Base-by-base conservation (phyloP, 176 grass and related monocot species). In the Urochloa ruziziensis region DNA sequence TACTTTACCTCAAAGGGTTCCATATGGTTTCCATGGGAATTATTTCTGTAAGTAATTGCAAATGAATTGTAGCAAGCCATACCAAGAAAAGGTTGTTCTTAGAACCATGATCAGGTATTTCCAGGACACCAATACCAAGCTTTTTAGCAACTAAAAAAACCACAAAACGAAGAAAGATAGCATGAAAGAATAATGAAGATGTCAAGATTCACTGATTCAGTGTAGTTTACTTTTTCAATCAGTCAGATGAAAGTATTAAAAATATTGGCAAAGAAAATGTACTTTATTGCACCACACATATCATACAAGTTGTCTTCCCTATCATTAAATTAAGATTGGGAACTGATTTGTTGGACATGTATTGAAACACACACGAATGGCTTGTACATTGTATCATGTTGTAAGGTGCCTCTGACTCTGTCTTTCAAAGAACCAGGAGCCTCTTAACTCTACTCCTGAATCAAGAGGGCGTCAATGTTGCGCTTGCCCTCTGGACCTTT, bases 401-500 rank as follows among this genome's bases (percentile, higher is more conserved):
- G 13, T 35, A 37, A 70, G 21, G 19, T 28, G 3, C 69, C 25
- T 74, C 36, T 51, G 39, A 14, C 37, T 85, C n/a, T 59, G 1
- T 59, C 9, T 57, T 57, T 57, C 10, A 59, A 27, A 59, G 56
- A 59, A 59, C 2, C 56, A 70, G 15, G 19, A 21, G 14, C 48
- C 34, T 74, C 36, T 70, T 40, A 29, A n/a, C n/a, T n/a, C 63
- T 85, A 86, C 16, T 83, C 44, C 48, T 91, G 27, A 65, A 93
- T 91, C 74, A 89, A 62, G 66, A 98, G 92, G 33, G 84, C 89
- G 3, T 98, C 95, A 42, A 98, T 93, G 70, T 98, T 98, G 67
- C 91, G 82, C 89, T 94, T 98, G 44, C 95, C 95, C 37, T 95
- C 92, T 32, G 92, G 96, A 33, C 96, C 96, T 90, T 98, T 92